Percentiles rank a stretch among this genome's conserved stretches.
Evolutionary conservation across 2,329 filamentous ascomycete genomes (phyloP).

Genomic region (Capronia americana): DNA sequence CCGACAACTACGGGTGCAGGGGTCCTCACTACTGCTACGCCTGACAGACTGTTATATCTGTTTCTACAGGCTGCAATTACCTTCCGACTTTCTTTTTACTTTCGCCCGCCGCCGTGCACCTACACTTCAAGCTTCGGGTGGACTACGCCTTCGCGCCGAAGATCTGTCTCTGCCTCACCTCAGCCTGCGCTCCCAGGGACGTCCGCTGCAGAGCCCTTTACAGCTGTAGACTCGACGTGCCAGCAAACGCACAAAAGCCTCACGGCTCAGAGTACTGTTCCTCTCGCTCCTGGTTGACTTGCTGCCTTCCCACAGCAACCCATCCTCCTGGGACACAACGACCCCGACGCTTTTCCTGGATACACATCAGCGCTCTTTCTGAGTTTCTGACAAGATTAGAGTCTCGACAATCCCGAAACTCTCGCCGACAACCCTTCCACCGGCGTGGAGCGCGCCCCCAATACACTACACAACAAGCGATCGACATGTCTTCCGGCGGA

Average conservation of each 20-base stretch:
- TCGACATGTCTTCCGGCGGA: slow-evolving; percentile 42
- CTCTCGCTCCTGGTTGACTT: background rate
- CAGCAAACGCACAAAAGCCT: background rate
- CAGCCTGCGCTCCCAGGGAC: background rate
- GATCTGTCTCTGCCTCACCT: background rate
- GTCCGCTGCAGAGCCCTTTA: background rate
- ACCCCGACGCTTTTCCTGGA: background rate
- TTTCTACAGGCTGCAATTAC: slow-evolving; percentile 11
- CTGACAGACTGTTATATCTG: slow-evolving; percentile 3
- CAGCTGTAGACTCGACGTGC: background rate
- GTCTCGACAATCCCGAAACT: slow-evolving; percentile 26
- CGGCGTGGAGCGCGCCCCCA: slow-evolving; percentile 9
- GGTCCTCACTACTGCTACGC: background rate
- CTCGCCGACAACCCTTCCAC: slow-evolving; percentile 11
- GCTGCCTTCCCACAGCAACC: background rate
- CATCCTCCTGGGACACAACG: slow-evolving; percentile 1
- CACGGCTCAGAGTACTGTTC: background rate
- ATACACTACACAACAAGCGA: slow-evolving; percentile 7
- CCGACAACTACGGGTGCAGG: slow-evolving; percentile 8
- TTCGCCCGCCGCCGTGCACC: background rate
- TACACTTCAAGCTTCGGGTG: background rate
- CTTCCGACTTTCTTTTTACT: background rate
- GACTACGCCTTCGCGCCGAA: background rate
- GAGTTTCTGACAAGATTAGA: slow-evolving; percentile 35
- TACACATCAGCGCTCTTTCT: slow-evolving; percentile 13